A percentile compares a stretch with the other conserved stretches of the same genome.
Evolutionary conservation across 495 filamentous ascomycete species (phyloP).

Genomic region (Recurvomyces mirabilis): DNA sequence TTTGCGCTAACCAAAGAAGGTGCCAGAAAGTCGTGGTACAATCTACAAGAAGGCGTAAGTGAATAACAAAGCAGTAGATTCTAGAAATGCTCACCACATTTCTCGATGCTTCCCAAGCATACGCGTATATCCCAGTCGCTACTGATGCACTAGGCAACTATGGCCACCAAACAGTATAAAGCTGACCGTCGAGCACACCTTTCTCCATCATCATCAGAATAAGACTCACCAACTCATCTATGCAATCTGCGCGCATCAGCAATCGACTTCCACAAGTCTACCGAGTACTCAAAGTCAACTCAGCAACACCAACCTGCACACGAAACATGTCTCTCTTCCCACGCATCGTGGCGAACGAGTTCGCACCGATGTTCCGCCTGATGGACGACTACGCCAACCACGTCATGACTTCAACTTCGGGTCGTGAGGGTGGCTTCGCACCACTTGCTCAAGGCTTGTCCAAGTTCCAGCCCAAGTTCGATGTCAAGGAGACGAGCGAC

Average conservation of each 20-base stretch:
- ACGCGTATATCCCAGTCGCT: too few relatives aligned
- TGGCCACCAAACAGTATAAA: too few relatives aligned
- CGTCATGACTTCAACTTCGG: constrained; percentile 21
- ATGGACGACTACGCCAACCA: constrained; percentile 64
- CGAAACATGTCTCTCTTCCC: constrained; percentile 55
- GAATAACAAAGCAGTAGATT: too few relatives aligned
- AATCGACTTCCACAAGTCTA: constrained; percentile 15
- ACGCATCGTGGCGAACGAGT: constrained; percentile 40
- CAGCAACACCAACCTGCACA: constrained; percentile 1
- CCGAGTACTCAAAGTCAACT: constrained; percentile 6
- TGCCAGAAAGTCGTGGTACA: too few relatives aligned
- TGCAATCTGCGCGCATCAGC: constrained; percentile 13
- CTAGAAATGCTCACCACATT: too few relatives aligned
- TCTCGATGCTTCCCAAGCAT: too few relatives aligned
- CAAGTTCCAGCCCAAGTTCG: constrained; percentile 65
- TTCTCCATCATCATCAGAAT: constrained; percentile 9
- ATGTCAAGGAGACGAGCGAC: constrained; percentile 57
- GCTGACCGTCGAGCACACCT: neutral
- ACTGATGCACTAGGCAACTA: too few relatives aligned
- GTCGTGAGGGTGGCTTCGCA: constrained; percentile 12
- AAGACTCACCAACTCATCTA: constrained; percentile 8
- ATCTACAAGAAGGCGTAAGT: too few relatives aligned
- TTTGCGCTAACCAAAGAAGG: too few relatives aligned
- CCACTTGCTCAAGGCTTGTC: constrained; percentile 23
- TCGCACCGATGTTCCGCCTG: constrained; percentile 60